Conservation (phyloP, 2,329 filamentous ascomycete species). For the Cercospora sp. region DNA sequence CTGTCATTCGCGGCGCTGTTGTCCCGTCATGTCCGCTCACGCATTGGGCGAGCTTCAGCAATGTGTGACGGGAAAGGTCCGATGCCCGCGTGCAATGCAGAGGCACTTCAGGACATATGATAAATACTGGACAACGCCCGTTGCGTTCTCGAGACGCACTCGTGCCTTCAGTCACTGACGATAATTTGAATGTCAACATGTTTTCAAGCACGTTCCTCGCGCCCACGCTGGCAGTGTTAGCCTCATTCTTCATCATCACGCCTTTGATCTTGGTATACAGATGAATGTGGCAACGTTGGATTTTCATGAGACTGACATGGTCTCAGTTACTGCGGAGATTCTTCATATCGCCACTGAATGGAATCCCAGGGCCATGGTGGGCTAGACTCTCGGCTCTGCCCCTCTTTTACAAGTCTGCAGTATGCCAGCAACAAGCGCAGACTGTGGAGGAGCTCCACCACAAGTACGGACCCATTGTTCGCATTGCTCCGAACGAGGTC, state of each 20-base stretch:
- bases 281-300: neutral
- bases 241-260: neutral
- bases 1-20: neutral
- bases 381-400: conserved; percentile 28
- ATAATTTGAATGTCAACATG: neutral
- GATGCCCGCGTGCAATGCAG: neutral
- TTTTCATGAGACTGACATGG: neutral
- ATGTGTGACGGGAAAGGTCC: neutral
- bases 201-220: neutral
- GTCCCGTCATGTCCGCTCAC: neutral
- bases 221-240: neutral
- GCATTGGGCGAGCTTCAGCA: neutral
- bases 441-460: conserved; percentile 43
- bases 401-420: conserved; percentile 42
- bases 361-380: conserved; percentile 34
- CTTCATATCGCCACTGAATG: conserved; percentile 25
- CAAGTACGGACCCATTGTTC: conserved; percentile 34
- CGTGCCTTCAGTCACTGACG: neutral
- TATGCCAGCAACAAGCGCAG: conserved; percentile 27
- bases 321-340: neutral
- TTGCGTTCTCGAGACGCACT: neutral
- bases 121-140: neutral
- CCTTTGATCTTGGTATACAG: neutral
- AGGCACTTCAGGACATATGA: neutral
- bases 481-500: conserved; percentile 33